Evolutionary conservation across 1,139 yeast genomes (phyloP).

Genomic region (Pneumocystis oryctolagi): DNA sequence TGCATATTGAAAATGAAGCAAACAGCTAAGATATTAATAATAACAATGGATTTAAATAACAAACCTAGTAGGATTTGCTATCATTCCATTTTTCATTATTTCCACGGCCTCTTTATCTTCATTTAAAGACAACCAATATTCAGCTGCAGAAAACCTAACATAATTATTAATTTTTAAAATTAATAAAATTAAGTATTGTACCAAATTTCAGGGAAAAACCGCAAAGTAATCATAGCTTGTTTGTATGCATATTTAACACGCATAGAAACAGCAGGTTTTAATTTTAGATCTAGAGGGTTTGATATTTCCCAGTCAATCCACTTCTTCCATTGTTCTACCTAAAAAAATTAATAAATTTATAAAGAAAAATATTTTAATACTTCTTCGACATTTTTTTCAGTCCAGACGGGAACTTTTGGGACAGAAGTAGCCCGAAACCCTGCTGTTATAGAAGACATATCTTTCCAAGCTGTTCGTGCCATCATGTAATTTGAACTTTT

Average conservation of each 20-base stretch:
- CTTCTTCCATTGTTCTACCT: slow-evolving; percentile 41
- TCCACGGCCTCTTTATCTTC: slow-evolving; percentile 26
- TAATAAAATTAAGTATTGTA: slow-evolving; percentile 36
- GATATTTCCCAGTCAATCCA: slow-evolving; percentile 72
- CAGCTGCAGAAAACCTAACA: slow-evolving; percentile 1
- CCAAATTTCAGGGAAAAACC: slow-evolving; percentile 78
- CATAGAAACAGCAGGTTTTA: slow-evolving; percentile 27
- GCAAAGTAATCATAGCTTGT: slow-evolving; percentile 52
- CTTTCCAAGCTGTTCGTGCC: slow-evolving; percentile 66
- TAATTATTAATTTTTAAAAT: slow-evolving; percentile 7
- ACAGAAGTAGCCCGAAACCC: slow-evolving; percentile 31
- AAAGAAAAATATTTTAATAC: not conserved
- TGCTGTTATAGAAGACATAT: slow-evolving; percentile 45
- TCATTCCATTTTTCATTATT: slow-evolving; percentile 40
- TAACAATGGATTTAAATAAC: not conserved
- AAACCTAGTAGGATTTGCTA: slow-evolving; percentile 45
- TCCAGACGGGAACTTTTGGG: slow-evolving; percentile 29
- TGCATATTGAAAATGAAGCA: slow-evolving; percentile 52
- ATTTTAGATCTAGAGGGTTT: slow-evolving; percentile 48
- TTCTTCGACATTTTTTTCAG: slow-evolving; percentile 27
- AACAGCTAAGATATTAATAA: slow-evolving; percentile 28
- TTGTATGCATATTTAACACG: slow-evolving; percentile 63
- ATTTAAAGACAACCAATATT: slow-evolving; percentile 7
- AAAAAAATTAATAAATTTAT: slow-evolving; percentile 3
- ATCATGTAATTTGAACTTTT: slow-evolving; percentile 78